Percentiles rank a stretch among this genome's conserved stretches.
Evolutionary conservation across 139 green algal species (phyloP).

Genomic region (Tetraselmis chui): DNA sequence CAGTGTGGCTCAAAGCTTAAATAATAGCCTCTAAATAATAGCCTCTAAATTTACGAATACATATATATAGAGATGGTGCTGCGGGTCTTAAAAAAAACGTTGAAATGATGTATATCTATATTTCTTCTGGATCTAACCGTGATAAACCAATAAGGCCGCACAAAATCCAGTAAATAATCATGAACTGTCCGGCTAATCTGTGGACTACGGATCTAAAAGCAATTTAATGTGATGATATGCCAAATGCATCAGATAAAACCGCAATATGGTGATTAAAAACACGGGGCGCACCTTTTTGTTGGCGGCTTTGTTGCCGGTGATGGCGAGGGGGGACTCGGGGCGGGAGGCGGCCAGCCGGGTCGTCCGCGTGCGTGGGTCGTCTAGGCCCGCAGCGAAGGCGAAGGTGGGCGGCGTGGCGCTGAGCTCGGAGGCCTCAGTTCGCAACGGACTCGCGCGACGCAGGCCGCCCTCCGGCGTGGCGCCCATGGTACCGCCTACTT

Average conservation of each 20-base stretch:
- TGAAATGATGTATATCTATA: too few species aligned
- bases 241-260: background rate
- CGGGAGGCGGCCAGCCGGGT: background rate
- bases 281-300: background rate
- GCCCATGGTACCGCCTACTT: background rate
- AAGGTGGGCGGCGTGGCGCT: background rate
- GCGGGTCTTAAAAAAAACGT: too few species aligned
- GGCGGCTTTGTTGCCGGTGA: background rate
- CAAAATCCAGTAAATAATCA: too few species aligned
- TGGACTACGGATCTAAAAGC: too few species aligned
- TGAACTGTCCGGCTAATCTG: too few species aligned
- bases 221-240: too few species aligned
- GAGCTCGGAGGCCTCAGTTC: background rate
- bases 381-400: background rate
- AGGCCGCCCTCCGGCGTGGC: background rate
- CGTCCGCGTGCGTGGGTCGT: background rate
- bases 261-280: background rate
- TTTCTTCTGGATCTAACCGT: too few species aligned
- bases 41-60: too few species aligned
- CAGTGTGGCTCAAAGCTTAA: too few species aligned
- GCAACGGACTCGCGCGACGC: background rate
- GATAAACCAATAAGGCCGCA: too few species aligned
- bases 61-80: too few species aligned
- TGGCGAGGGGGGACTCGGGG: background rate
- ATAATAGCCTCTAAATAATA: too few species aligned